These are phyloP conservation scores for Coleophoma cylindrospora DNA, from an alignment of 2,329 filamentous ascomycete genomes.

Conservation along the genomic window DNA sequence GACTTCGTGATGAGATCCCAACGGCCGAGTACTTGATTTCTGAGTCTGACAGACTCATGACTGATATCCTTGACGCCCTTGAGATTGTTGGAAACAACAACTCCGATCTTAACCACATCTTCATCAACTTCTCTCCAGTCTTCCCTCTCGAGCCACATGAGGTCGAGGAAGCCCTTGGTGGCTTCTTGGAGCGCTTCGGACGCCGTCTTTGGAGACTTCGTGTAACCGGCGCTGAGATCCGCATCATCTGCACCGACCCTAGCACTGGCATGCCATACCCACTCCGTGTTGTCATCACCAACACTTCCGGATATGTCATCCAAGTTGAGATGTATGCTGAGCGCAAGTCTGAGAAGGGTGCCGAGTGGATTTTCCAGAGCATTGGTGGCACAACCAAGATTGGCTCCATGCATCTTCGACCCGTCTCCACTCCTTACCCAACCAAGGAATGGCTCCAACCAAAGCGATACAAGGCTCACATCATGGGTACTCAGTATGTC, in stretches of 20 bases:
- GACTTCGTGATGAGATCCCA: conserved; percentile 93
- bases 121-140: conserved; percentile 98
- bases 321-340: conserved; percentile 97
- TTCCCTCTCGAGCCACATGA: conserved; percentile 88
- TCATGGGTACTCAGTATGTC: conserved; percentile 99
- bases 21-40: conserved; percentile 98
- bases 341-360: conserved; percentile 92
- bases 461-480: conserved; percentile 97
- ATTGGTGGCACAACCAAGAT: conserved; percentile 94
- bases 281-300: conserved; percentile 92
- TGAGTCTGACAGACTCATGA: conserved; percentile 93
- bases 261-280: conserved; percentile 80
- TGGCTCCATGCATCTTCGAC: conserved; percentile 88
- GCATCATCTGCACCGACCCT: conserved; percentile 94
- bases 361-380: conserved; percentile 95
- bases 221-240: conserved; percentile 95
- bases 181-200: conserved; percentile 95
- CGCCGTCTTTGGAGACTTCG: conserved; percentile 93
- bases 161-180: conserved; percentile 87
- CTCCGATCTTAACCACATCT: conserved; percentile 99
- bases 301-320: conserved; percentile 96
- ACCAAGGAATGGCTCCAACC: conserved; percentile 99
- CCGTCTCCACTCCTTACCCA: conserved; percentile 87
- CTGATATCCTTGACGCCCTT: conserved; percentile 93
- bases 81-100: conserved; percentile 99